phyloP scores from a whole-genome alignment of 768 basidiomycete genomes.

The Tricholoma terreum region DNA sequence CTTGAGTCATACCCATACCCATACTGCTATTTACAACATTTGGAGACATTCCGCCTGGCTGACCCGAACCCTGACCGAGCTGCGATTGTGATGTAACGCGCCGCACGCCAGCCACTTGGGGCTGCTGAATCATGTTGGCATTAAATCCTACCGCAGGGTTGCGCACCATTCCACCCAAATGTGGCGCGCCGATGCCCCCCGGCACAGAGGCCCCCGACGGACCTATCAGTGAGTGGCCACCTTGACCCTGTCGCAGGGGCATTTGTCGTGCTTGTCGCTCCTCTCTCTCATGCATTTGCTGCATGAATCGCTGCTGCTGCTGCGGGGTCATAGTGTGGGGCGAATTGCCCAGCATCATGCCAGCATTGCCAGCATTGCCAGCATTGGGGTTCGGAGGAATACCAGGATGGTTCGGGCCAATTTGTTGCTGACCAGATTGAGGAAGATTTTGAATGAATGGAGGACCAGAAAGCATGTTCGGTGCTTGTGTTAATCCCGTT shows the following conservation, averaged over 20 bases:
- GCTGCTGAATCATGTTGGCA: slow-evolving; percentile 38
- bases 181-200: slow-evolving; percentile 22
- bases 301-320: slow-evolving; percentile 30
- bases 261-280: slow-evolving; percentile 33
- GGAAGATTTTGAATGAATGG: slow-evolving; percentile 39
- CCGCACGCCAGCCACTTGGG: slow-evolving; percentile 36
- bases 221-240: slow-evolving; percentile 14
- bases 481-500: slow-evolving; percentile 34
- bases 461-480: slow-evolving; percentile 35
- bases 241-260: slow-evolving; percentile 36
- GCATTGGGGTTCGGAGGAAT: slow-evolving; percentile 30
- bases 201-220: slow-evolving; percentile 7
- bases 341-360: slow-evolving; percentile 40
- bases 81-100: slow-evolving; percentile 61
- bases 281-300: slow-evolving; percentile 29
- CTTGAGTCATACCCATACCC: slow-evolving; percentile 44
- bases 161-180: slow-evolving; percentile 30
- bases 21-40: slow-evolving; percentile 30
- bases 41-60: slow-evolving; percentile 31
- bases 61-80: slow-evolving; percentile 35
- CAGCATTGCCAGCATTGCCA: slow-evolving; percentile 27
- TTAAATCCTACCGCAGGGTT: slow-evolving; percentile 42
- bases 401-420: slow-evolving; percentile 26
- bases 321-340: slow-evolving; percentile 17
- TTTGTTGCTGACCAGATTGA: slow-evolving; percentile 32